A percentile compares a stretch with the other conserved stretches of the same genome.
These are phyloP conservation scores for Leptodermis oblonga DNA, from an alignment of 257 asterid genomes.

Conservation along the genomic window DNA sequence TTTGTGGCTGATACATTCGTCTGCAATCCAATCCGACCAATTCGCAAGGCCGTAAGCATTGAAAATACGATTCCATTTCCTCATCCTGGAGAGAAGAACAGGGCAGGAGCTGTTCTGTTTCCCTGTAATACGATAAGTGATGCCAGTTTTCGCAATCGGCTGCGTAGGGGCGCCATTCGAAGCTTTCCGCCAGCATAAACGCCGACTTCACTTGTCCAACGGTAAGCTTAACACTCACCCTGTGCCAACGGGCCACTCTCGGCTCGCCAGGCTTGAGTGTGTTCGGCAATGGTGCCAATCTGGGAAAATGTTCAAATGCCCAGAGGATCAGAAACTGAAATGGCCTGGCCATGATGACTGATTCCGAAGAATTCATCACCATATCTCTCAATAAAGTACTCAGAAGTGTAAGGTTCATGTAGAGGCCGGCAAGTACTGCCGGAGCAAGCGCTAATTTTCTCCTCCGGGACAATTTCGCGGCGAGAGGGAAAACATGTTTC, in stretches of 20 bases:
- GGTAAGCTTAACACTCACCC: background rate
- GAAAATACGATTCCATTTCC: conserved; percentile 22
- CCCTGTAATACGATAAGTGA: conserved; percentile 22
- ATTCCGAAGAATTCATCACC: background rate
- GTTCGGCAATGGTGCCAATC: background rate
- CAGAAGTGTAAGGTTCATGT: background rate
- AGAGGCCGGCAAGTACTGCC: background rate
- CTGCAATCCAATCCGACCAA: conserved; percentile 28
- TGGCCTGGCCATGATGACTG: background rate
- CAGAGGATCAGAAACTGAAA: conserved; percentile 2
- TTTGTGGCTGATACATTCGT: conserved; percentile 29
- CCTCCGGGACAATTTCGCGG: background rate
- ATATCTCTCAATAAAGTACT: background rate
- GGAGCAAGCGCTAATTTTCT: conserved; percentile 1
- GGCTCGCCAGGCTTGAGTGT: conserved; percentile 2
- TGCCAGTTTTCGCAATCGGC: conserved; percentile 16
- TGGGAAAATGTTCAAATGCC: conserved; percentile 1
- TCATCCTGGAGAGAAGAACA: background rate
- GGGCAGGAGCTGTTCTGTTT: conserved; percentile 12
- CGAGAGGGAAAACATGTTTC: background rate
- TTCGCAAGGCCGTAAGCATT: conserved; percentile 22
- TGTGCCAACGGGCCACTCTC: conserved; percentile 1
- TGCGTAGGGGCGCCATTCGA: conserved; percentile 5
- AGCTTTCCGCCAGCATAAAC: background rate
- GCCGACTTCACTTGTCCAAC: background rate